phyloP scores from a whole-genome alignment of 83 land plant genomes.

The Larix sibirica region DNA sequence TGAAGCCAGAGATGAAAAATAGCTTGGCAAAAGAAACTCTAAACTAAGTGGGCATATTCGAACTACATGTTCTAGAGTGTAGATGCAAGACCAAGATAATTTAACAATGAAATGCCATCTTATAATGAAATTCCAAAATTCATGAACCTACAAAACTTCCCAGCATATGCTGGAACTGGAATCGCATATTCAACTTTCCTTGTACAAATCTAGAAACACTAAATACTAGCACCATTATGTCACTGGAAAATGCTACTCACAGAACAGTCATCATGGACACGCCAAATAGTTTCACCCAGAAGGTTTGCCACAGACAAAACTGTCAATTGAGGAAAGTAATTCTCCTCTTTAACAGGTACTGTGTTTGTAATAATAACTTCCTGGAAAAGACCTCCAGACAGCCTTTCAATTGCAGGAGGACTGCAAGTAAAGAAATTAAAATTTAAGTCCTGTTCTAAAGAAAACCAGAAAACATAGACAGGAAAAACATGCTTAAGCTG shows the following conservation, averaged over 20 bases:
- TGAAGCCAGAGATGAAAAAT: not conserved
- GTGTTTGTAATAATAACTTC: slow-evolving; percentile 96
- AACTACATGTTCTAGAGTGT: not conserved
- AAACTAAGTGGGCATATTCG: not conserved
- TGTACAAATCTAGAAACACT: not conserved
- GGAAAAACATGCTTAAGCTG: not conserved
- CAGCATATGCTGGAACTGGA: not conserved
- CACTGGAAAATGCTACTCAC: slow-evolving; percentile 75
- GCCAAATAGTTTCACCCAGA: slow-evolving; percentile 96
- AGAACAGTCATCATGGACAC: slow-evolving; percentile 88
- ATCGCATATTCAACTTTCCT: not conserved
- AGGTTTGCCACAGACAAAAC: slow-evolving; percentile 94
- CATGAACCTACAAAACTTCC: slow-evolving; percentile 5
- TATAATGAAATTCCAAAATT: slow-evolving; percentile 1
- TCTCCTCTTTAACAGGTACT: slow-evolving; percentile 75
- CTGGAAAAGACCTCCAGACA: slow-evolving; percentile 93
- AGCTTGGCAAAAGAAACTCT: slow-evolving; percentile 19
- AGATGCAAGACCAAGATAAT: slow-evolving; percentile 2
- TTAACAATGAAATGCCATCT: not conserved
- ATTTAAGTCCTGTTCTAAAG: not conserved
- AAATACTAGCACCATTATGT: not conserved
- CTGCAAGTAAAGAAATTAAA: slow-evolving; percentile 43
- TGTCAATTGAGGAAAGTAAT: slow-evolving; percentile 92
- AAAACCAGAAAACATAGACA: slow-evolving; percentile 4
- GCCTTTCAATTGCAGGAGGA: slow-evolving; percentile 93